These are phyloP conservation scores for Gorgonomyces haynaldii DNA, from an alignment of 192 early-diverging fungal species.

Conservation along the genomic window DNA sequence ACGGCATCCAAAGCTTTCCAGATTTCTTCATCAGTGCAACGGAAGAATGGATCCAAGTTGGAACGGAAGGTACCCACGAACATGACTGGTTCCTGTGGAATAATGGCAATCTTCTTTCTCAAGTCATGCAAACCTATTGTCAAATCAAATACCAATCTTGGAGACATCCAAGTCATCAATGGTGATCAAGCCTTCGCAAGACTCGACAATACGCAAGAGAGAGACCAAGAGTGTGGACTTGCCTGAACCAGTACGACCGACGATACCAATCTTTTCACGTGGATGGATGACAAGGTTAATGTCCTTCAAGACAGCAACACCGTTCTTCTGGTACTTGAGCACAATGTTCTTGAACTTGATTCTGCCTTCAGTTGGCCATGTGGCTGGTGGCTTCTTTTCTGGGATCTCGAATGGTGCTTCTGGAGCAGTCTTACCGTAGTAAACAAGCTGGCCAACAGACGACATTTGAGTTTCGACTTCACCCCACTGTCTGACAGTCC, in stretches of 20 bases:
- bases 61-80: slow-evolving; percentile 66
- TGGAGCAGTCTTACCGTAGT: slow-evolving; percentile 34
- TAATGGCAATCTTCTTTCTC: slow-evolving; percentile 63
- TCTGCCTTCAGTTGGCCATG: slow-evolving; percentile 14
- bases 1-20: slow-evolving; percentile 51
- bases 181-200: slow-evolving; percentile 35
- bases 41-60: slow-evolving; percentile 75
- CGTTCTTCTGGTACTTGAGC: slow-evolving; percentile 53
- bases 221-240: slow-evolving; percentile 13
- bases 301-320: slow-evolving; percentile 60
- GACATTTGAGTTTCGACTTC: slow-evolving; percentile 51
- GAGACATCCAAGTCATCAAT: slow-evolving; percentile 68
- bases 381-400: slow-evolving; percentile 18
- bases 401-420: slow-evolving; percentile 36
- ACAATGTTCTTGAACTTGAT: slow-evolving; percentile 57
- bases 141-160: too few relatives aligned
- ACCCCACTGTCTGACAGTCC: slow-evolving; percentile 42
- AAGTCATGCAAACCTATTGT: slow-evolving; percentile 54
- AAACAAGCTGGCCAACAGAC: slow-evolving; percentile 44
- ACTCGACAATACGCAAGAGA: slow-evolving; percentile 42
- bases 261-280: slow-evolving; percentile 78
- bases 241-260: slow-evolving; percentile 52
- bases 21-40: slow-evolving; percentile 50
- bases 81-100: slow-evolving; percentile 75
- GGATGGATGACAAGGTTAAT: slow-evolving; percentile 60